Evolutionary conservation across 23 red algal genomes (phyloP), one percentile per base, ranked within the genome.

Genomic region (Gracilariopsis chorda): DNA sequence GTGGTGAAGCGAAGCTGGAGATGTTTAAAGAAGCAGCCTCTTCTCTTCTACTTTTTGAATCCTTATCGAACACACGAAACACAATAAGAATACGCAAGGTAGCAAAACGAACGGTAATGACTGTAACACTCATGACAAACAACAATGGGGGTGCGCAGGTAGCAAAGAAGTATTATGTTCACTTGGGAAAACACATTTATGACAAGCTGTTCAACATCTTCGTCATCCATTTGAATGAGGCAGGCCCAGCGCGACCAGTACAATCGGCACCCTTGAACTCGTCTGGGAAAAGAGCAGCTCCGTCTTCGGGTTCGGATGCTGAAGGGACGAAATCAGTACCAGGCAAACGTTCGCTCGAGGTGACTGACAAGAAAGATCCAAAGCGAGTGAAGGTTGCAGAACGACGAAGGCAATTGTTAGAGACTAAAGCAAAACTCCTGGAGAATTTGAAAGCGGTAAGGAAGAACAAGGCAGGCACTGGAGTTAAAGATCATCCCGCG

Each of bases 1-100:
- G 6, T 73, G 67, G 67, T 13, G 67, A 73, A 46, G 67, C 67
- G 24, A 73, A 73, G 32, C 67, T 73, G 1, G 67, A 73, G 0
- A 73, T 73, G 67, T 73, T 73, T 24, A 73, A 73, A 46, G 67
- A 73, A 12, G 67, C 39, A n/a, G 67, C 67, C 2, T 73, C 67
- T 35, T 73, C 67, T 44, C 40, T 73, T 1, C 40, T 47, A 11
- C 67, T 73, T 24, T 73, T 73, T 47, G 67, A 73, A 73, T 73
- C 67, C n/a, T 42, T 73, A 24, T 73, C 67, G 14, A 42, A 36
- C 39, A 45, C 67, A 45, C 67, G 67, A 42, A 73, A 46, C 28
- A 73, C 47, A 28, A 36, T 73, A 27, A 45, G 67, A 73, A 42
- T 73, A 1, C 5, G 67, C 10, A 73, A 73, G 47, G 67, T 73